A percentile compares a stretch with the other conserved stretches of the same genome.
phyloP scores from a whole-genome alignment of 164 flowering plant species.

The Platanus orientalis region DNA sequence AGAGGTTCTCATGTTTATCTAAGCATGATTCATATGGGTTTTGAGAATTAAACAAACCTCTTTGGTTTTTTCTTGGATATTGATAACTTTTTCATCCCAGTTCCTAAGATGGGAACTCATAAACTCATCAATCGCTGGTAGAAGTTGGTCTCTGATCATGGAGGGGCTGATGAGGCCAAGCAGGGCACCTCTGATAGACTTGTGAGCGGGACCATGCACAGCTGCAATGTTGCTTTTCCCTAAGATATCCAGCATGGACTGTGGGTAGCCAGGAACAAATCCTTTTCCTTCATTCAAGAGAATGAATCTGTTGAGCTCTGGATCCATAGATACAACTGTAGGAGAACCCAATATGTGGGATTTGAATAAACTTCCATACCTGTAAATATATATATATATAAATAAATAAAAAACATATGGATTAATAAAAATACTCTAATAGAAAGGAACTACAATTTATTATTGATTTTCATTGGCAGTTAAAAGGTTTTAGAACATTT shows the following conservation, averaged over 20 bases:
- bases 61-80: constrained; percentile 86
- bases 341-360: constrained; percentile 92
- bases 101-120: constrained; percentile 69
- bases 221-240: constrained; percentile 89
- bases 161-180: constrained; percentile 65
- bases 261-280: constrained; percentile 92
- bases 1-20: no score
- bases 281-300: constrained; percentile 89
- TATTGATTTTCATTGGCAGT: not conserved
- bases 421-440: not conserved
- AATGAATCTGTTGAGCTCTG: constrained; percentile 85
- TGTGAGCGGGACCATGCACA: constrained; percentile 80
- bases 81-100: constrained; percentile 60
- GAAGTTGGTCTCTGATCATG: constrained; percentile 60
- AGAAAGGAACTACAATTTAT: not conserved
- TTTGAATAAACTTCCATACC: constrained; percentile 87
- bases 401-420: not conserved
- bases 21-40: not conserved
- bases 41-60: constrained; percentile 47
- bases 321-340: constrained; percentile 88
- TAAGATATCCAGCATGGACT: constrained; percentile 82
- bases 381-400: no score
- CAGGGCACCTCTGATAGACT: constrained; percentile 80
- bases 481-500: not conserved
- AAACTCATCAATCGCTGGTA: constrained; percentile 74